Conservation (phyloP, 352 stramenopile genomes). For the Pilasporangium apinafurcum region DNA sequence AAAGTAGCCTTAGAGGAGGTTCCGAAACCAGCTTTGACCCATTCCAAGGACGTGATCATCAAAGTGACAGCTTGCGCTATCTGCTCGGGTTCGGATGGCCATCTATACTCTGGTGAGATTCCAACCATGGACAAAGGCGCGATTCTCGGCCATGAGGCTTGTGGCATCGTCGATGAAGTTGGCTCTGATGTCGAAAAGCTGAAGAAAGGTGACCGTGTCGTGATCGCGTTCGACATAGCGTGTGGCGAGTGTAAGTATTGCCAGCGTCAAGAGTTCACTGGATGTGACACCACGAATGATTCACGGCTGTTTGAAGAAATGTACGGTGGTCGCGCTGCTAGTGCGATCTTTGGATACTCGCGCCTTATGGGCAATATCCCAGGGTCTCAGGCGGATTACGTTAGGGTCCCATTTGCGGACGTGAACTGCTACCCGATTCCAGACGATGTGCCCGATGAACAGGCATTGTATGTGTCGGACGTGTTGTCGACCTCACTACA, state of each 20-base stretch:
- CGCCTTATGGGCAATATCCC: constrained; percentile 24
- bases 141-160: constrained; percentile 39
- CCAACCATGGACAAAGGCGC: constrained; percentile 25
- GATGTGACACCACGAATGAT: constrained; percentile 37
- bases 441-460: constrained; percentile 16
- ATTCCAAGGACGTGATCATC: constrained; percentile 22
- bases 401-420: constrained; percentile 45
- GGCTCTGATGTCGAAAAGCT: constrained; percentile 24
- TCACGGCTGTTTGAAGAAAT: constrained; percentile 26
- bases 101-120: constrained; percentile 28
- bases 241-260: constrained; percentile 37
- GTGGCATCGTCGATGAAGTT: constrained; percentile 22
- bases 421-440: constrained; percentile 27
- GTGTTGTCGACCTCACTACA: constrained; percentile 29
- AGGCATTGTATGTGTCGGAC: constrained; percentile 35
- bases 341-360: constrained; percentile 32
- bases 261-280: constrained; percentile 20
- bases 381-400: constrained; percentile 42
- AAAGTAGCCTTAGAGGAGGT: constrained; percentile 12
- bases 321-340: constrained; percentile 23
- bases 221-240: constrained; percentile 27
- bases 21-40: constrained; percentile 13
- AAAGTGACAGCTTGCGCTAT: constrained; percentile 8
- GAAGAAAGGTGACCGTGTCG: constrained; percentile 26
- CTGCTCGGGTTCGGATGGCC: constrained; percentile 18